These are phyloP conservation scores for Leishmania mexicana DNA, from an alignment of 208 protist genomes.

Conservation along the genomic window DNA sequence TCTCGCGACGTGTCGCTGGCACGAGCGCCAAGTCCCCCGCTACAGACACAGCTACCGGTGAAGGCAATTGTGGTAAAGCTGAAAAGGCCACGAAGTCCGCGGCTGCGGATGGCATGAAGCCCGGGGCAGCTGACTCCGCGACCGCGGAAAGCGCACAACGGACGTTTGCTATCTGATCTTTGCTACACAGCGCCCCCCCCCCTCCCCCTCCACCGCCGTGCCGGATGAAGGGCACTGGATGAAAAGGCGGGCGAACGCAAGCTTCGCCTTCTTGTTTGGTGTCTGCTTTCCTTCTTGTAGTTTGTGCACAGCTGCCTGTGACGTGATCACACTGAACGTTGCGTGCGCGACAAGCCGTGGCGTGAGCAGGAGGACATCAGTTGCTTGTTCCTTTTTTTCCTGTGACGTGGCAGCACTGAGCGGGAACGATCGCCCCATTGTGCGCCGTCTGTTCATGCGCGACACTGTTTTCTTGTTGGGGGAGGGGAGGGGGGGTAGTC, in stretches of 20 bases:
- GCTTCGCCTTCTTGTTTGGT: not conserved
- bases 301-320: not conserved
- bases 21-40: not conserved
- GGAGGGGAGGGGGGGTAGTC: too few relatives aligned
- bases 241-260: not conserved
- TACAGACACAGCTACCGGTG: not conserved
- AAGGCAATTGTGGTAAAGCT: not conserved
- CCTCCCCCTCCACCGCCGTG: not conserved
- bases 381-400: not conserved
- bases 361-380: not conserved
- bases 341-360: not conserved
- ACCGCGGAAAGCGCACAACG: not conserved
- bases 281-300: not conserved
- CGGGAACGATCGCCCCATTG: not conserved
- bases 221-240: not conserved
- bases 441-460: not conserved
- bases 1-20: not conserved
- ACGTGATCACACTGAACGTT: not conserved
- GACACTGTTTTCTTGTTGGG: not conserved
- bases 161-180: not conserved
- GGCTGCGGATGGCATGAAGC: not conserved
- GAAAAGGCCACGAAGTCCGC: not conserved
- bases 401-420: not conserved
- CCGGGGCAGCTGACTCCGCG: not conserved
- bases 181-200: not conserved